Evolutionary conservation across 352 stramenopile species (phyloP), one percentile per base, ranked within the genome.

Genomic region (Pythium dissimile): DNA sequence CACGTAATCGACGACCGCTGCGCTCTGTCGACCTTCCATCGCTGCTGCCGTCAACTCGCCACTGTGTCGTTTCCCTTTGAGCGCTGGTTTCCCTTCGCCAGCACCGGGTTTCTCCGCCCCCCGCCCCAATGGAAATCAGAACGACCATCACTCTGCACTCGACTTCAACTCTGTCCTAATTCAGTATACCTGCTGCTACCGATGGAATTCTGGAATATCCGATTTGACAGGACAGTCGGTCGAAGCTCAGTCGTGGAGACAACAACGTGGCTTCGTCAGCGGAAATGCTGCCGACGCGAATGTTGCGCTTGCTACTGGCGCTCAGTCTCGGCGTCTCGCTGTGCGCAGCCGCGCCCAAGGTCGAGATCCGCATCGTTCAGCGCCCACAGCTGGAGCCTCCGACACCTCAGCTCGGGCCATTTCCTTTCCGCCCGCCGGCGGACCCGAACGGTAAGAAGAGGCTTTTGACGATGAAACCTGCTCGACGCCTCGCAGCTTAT

Each of bases 331-430:
- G 37, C 11, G 7, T 44, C n/a, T 32, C 57, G n/a, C 23, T 72
- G 21, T 82, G 75, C 38, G 41, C 47, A 0, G 81, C 67, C 16
- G 69, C 69, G 2, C 77, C 72, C 20, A 86, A 73, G 46, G 69
- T 88, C n/a, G 62, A 73, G n/a, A 92, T 92, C 46, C 71, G 68
- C 7, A 59, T 92, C 24, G 70, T 88, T 16, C 42, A 68, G 43
- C 77, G 79, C 1, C 66, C 73, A 15, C 54, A 51, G 0, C 39
- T 54, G 1, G 61, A 60, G 27, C 42, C 54, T 2, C 34, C 12
- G 2, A 52, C 51, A 8, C 56, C 46, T 4, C 18, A 47, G 26
- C 42, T 64, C 34, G 59, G 57, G 6, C 79, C 75, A 0, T 54
- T 88, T 23, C 81, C 77, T 20, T 75, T 71, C 44, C 78, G 81